Evolutionary conservation across 305 asterid genomes (phyloP), one percentile per base, ranked within the genome.

Genomic region (Fraxinus sp.): DNA sequence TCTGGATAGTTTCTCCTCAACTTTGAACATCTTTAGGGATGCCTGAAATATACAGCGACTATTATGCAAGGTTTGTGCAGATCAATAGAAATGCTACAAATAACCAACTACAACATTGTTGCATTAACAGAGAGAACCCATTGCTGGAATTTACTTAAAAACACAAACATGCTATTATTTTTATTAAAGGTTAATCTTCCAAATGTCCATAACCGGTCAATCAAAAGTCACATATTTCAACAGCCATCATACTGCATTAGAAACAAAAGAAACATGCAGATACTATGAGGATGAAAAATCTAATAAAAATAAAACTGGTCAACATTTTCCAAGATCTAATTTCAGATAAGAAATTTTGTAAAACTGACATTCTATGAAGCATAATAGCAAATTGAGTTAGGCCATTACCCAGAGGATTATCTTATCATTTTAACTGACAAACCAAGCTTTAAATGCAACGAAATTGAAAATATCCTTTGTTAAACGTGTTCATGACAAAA

Each of bases 1-100:
- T 91, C 95, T 91, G 33, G 97, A 93, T 81, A 96, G 89, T 93
- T 88, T 96, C 89, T 96, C 98, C 87, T 96, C 99, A 83, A 96
- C 94, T 91, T 91, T 96, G 78, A 85, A 83, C 78, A 89, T 86
- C 90, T 93, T 94, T 33, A 86, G 57, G 76, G 93, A 89, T 76
- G 89, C 95, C 99, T 95, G 92, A 64, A 73, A 85, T 76, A 70
- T 82, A 85, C 78, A 82, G 81, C 10, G 6, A 41, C 35, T 18
- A 33, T 36, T 75, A 36, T 20, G 78, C 80, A 55, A 55, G 26
- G 26, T 55, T 55, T 16, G 26, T 0, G 66, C 26, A 49, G 78
- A 24, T 74, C 81, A 37, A 70, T 49, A 78, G 80, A 55, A 44
- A 59, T 83, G 68, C 62, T 32, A 32, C 24, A 2, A 32, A 3